These are phyloP conservation scores for Yarrowia sp. DNA, from an alignment of 805 yeast species.

Conservation along the genomic window DNA sequence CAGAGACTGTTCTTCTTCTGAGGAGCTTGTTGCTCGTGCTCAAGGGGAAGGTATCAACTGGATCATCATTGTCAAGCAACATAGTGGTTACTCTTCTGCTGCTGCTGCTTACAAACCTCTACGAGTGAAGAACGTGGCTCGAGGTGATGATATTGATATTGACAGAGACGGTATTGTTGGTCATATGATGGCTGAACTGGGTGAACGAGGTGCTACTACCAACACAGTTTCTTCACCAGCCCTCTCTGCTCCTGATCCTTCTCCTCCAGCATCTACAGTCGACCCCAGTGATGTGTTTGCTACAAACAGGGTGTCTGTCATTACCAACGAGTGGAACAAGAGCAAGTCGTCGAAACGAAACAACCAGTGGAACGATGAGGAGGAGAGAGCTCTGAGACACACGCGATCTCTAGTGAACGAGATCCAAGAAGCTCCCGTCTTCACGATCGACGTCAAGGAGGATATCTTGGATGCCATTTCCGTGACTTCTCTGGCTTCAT, in stretches of 20 bases:
- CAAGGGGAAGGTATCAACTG: constrained; percentile 68
- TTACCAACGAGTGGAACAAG: constrained; percentile 78
- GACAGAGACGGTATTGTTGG: constrained; percentile 63
- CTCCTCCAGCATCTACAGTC: not conserved
- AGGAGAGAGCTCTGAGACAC: constrained; percentile 67
- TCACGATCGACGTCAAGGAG: constrained; percentile 74
- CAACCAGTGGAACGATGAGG: constrained; percentile 65
- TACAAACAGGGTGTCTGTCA: constrained; percentile 39
- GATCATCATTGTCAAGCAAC: constrained; percentile 76
- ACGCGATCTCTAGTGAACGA: constrained; percentile 53
- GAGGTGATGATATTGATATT: constrained; percentile 66
- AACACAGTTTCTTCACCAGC: not conserved
- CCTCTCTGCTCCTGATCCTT: not conserved
- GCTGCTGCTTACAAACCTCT: constrained; percentile 71
- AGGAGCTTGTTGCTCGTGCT: constrained; percentile 66
- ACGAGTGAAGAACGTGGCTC: constrained; percentile 61
- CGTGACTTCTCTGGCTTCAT: constrained; percentile 35
- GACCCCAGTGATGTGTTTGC: not conserved
- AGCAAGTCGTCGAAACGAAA: constrained; percentile 67
- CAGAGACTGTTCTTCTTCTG: constrained; percentile 44
- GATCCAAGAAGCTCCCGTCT: constrained; percentile 65
- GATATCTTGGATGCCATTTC: constrained; percentile 79
- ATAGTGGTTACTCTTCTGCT: constrained; percentile 40
- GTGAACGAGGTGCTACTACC: constrained; percentile 28
- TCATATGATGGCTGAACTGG: constrained; percentile 41